Evolutionary conservation across 2,329 filamentous ascomycete genomes (phyloP).

Genomic region (Cordyceps sp.): DNA sequence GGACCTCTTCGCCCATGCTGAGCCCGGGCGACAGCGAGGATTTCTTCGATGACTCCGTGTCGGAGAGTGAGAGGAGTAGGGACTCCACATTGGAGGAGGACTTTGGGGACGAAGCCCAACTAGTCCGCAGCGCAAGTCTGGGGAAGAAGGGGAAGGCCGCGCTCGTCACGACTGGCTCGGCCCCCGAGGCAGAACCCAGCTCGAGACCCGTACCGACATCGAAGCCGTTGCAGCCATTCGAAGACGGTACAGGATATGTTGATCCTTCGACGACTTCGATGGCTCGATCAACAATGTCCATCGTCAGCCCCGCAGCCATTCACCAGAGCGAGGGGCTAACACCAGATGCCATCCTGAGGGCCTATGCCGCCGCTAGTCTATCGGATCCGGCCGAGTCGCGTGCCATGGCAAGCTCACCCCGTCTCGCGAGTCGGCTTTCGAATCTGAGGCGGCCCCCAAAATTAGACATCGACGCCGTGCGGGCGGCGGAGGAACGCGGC

Average conservation of each 20-base stretch:
- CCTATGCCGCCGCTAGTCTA: slow-evolving; percentile 31
- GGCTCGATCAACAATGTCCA: slow-evolving; percentile 13
- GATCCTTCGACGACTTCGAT: slow-evolving; percentile 30
- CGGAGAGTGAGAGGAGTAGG: slow-evolving; percentile 22
- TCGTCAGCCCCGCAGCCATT: slow-evolving; percentile 4
- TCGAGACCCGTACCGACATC: no score
- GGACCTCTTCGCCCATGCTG: slow-evolving; percentile 21
- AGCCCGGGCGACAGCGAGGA: slow-evolving; percentile 27
- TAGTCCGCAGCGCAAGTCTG: slow-evolving; percentile 45
- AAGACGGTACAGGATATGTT: slow-evolving; percentile 26
- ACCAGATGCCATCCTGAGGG: slow-evolving; percentile 30
- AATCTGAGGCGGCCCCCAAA: no score
- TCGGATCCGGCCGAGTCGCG: slow-evolving; percentile 20
- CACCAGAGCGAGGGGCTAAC: slow-evolving; percentile 12
- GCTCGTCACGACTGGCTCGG: slow-evolving; percentile 25
- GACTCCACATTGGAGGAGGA: slow-evolving; percentile 26
- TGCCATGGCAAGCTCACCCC: no score
- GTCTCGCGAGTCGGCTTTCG: no score
- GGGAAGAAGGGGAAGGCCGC: slow-evolving; percentile 43
- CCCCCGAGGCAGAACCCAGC: no score
- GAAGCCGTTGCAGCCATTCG: slow-evolving; percentile 19
- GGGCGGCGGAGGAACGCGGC: slow-evolving; percentile 65
- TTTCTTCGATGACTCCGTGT: slow-evolving; percentile 31
- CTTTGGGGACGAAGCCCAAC: slow-evolving; percentile 34
- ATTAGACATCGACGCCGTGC: slow-evolving; percentile 68